A percentile compares a stretch with the other conserved stretches of the same genome.
Conservation (phyloP, 148 eudicot genomes). For the Rhododendron griersonianum region DNA sequence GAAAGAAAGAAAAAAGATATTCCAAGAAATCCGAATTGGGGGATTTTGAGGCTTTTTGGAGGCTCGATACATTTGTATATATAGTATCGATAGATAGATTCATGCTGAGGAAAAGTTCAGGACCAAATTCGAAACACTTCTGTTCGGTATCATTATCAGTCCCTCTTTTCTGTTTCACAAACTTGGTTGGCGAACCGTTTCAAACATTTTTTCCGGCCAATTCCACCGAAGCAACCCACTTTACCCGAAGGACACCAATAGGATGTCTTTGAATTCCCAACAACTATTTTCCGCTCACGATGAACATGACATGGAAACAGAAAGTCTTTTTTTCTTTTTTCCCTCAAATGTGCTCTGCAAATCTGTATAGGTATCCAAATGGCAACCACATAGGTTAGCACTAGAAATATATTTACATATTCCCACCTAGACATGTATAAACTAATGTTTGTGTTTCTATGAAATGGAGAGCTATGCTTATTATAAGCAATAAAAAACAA, state of each 20-base stretch:
- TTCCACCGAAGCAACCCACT: not conserved
- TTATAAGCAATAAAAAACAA: not conserved
- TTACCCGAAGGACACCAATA: not conserved
- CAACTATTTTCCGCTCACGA: not conserved
- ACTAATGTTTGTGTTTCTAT: not conserved
- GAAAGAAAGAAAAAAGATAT: not conserved
- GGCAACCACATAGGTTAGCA: not conserved
- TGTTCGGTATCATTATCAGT: not conserved
- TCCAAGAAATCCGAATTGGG: not conserved
- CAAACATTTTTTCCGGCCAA: not conserved
- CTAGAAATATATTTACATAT: not conserved
- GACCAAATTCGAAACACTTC: not conserved
- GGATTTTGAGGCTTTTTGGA: not conserved
- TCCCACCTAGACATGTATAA: not conserved
- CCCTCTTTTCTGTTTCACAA: not conserved
- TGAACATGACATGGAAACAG: not conserved
- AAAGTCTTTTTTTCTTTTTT: not conserved
- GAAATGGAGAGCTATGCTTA: not conserved
- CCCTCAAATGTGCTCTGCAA: not conserved
- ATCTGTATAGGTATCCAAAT: not conserved
- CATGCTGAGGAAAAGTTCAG: not conserved
- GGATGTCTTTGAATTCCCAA: not conserved
- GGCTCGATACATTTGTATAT: not conserved
- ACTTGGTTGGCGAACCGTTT: not conserved
- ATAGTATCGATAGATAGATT: not conserved